Evolutionary conservation across 140 eudicot species (phyloP), one percentile per base, ranked within the genome.

Genomic region (Bidens hawaiensis): DNA sequence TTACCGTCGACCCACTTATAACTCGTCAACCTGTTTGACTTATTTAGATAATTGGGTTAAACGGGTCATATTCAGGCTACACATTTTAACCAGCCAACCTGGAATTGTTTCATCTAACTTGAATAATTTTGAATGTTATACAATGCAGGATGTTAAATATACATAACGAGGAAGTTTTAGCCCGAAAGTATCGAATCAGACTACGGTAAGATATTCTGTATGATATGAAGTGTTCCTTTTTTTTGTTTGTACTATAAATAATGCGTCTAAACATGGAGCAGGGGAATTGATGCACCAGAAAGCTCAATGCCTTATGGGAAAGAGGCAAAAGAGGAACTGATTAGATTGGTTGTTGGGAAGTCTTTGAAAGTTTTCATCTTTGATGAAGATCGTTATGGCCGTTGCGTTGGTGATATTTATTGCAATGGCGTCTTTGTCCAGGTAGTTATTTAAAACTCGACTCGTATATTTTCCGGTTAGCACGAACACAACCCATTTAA

Each of bases 261-360:
- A 52, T 5, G 15, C 3, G 5, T 38, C 16, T 24, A 19, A 30
- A 23, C 4, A 33, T 41, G 62, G 57, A 14, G 67, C 77, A 90
- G 98, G 75, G 97, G 96, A 73, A 80, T 90, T 11, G 98, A 91
- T 76, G 93, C 98, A 61, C 98, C 98, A 1, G 98, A 91, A 83
- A 76, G 95, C 62, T 24, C 86, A 51, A 91, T 91, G 98, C 93
- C 95, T 9, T 91, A 84, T 51, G 98, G 98, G 31, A 78, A 87
- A 68, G 84, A 91, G 61, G 95, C 98, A 1, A 87, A 87, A 72
- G 96, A 78, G 70, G 96, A 91, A 65, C 53, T 91, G 42, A 5
- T 36, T 19, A 87, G 83, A 42, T 62, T 91, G 36, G 83, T 91
- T 24, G 74, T 75, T 25, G 87, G 82, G 28, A 89, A 85, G 67